Evolutionary conservation across 345 rosid species (phyloP), one percentile per base, ranked within the genome.

Genomic region (Eucalyptus tenuipes): DNA sequence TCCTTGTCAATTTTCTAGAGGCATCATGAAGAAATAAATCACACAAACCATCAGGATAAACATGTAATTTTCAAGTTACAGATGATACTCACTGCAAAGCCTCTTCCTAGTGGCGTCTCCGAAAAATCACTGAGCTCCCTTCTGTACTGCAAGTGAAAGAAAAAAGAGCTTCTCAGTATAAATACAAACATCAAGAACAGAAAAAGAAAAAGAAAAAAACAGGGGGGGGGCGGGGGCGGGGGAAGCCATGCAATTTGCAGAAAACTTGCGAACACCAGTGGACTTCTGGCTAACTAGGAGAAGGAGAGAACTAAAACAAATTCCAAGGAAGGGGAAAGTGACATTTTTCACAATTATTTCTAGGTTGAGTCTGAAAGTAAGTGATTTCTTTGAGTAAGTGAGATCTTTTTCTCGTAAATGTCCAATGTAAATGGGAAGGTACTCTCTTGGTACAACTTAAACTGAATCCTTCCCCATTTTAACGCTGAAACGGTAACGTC

Each of bases 81-180:
- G 42, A 52, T 49, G 87, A 33, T 68, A 89, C 90, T 95, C 91
- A 97, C 99, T 89, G 95, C 92, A 91, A 94, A 92, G 90, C 96
- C 92, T 91, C 95, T 95, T 89, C 99, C 99, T 3, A 96, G 49
- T 8, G 99, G 99, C 44, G 98, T 95, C 86, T 94, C 90, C 88
- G 95, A 90, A 88, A 96, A 95, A 85, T 93, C 95, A 94, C 64
- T 94, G 52, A 97, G 89, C 87, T 94, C 95, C 94, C 92, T 96
- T 93, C 99, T 96, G 95, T 96, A 96, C 99, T 96, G 99, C 92
- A 94, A 94, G 12, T 31, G 44, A 44, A 59, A 88, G 31, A 45
- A 86, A 91, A 90, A 91, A 75, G 45, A 13, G 29, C n/a, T n/a
- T 15, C 64, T 14, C 57, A 53, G 42, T 82, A 52, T 18, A 48